These are phyloP conservation scores for Pseudomassariella vexata DNA, from an alignment of 2,329 filamentous ascomycete species.

Conservation along the genomic window DNA sequence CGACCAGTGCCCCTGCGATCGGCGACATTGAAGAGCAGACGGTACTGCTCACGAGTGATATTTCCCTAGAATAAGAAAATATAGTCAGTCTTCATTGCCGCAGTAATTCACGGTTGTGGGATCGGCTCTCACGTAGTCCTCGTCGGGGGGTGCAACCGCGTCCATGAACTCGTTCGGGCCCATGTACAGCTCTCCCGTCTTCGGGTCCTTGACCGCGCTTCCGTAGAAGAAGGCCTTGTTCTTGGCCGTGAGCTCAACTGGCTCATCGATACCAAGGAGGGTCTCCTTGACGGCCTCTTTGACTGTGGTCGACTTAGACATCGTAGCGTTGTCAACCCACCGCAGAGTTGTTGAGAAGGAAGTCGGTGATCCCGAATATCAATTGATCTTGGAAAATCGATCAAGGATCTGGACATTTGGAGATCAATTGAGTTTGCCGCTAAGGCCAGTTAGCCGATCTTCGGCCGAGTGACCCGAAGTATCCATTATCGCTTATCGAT, in stretches of 20 bases:
- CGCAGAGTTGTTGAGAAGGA: too few relatives aligned
- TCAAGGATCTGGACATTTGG: too few relatives aligned
- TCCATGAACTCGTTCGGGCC: constrained; percentile 82
- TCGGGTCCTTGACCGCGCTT: constrained; percentile 69
- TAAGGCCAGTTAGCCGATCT: too few relatives aligned
- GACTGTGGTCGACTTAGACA: constrained; percentile 42
- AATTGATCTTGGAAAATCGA: too few relatives aligned
- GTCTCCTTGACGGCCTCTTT: constrained; percentile 74
- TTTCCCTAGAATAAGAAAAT: constrained; percentile 66
- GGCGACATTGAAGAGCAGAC: constrained; percentile 85
- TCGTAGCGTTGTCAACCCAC: too few relatives aligned
- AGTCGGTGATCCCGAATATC: too few relatives aligned
- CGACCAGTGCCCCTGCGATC: constrained; percentile 71
- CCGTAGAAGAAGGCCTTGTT: constrained; percentile 70
- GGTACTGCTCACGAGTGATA: constrained; percentile 93
- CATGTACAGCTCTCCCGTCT: constrained; percentile 74
- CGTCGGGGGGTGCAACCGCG: constrained; percentile 76
- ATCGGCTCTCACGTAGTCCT: constrained; percentile 76
- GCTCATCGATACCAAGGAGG: constrained; percentile 59
- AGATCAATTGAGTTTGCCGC: too few relatives aligned
- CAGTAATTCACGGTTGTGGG: not conserved
- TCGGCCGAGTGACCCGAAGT: too few relatives aligned
- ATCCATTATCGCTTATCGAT: too few relatives aligned
- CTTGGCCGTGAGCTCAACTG: constrained; percentile 63
- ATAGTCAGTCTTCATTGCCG: constrained; percentile 9